phyloP scores from a whole-genome alignment of 805 yeast species.

The Starmerella gropengiesseri region DNA sequence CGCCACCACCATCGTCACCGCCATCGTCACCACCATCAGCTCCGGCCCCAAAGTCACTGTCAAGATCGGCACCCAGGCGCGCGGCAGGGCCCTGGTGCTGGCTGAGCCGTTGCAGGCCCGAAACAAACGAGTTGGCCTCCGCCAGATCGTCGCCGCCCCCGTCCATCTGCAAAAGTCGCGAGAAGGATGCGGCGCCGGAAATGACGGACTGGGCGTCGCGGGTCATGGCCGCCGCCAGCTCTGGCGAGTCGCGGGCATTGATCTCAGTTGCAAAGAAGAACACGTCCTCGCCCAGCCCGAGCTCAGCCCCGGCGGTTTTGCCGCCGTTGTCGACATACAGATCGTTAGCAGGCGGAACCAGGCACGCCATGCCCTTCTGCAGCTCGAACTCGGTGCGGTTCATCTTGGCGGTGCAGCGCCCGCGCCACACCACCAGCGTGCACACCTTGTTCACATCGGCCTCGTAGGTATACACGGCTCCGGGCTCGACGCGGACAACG shows the following conservation, averaged over 20 bases:
- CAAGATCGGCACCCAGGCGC: background rate
- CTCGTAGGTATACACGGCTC: conserved; percentile 12
- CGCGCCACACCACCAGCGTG: conserved; percentile 21
- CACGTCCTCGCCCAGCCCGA: conserved; percentile 7
- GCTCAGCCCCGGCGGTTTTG: conserved; percentile 10
- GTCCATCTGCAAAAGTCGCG: conserved; percentile 3
- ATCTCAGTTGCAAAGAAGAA: conserved; percentile 16
- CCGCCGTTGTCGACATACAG: conserved; percentile 16
- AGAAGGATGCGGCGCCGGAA: conserved; percentile 11
- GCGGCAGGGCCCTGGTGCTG: too few species aligned
- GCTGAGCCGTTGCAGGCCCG: background rate
- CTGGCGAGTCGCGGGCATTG: conserved; percentile 11
- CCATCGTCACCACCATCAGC: background rate
- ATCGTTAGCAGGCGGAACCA: conserved; percentile 22
- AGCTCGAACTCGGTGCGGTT: conserved; percentile 16
- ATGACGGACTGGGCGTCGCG: conserved; percentile 16
- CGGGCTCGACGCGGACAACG: conserved; percentile 15
- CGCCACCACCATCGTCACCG: background rate
- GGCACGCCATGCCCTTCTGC: conserved; percentile 19
- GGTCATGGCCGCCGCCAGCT: conserved; percentile 16
- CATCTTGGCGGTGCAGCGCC: conserved; percentile 14
- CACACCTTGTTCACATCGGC: conserved; percentile 17
- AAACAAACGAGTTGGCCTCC: background rate
- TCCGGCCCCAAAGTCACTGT: background rate
- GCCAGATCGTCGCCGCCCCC: background rate